A percentile compares a stretch with the other conserved stretches of the same genome.
Conservation (phyloP, 169 alveolate genomes). For the Plasmodium chabaudi region DNA sequence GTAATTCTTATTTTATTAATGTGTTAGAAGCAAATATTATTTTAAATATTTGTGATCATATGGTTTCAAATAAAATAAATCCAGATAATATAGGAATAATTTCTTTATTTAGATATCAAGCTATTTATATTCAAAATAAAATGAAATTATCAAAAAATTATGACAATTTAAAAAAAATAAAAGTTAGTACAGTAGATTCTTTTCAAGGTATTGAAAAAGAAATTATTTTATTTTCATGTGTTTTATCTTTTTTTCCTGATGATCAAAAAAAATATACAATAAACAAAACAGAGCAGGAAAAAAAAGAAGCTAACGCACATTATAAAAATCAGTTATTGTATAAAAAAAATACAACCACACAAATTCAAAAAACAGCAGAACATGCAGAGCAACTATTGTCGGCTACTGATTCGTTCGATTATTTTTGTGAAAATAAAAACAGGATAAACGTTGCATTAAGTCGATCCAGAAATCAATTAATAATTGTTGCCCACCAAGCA, state of each 20-base stretch:
- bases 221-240: constrained; percentile 54
- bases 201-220: constrained; percentile 75
- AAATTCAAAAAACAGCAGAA: not conserved
- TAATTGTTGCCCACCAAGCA: constrained; percentile 67
- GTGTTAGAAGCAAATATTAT: constrained; percentile 42
- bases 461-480: constrained; percentile 58
- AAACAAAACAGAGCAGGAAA: not conserved
- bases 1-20: constrained; percentile 14
- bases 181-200: constrained; percentile 74
- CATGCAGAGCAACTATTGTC: not conserved
- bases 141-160: constrained; percentile 15
- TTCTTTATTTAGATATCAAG: constrained; percentile 20
- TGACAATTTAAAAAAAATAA: constrained; percentile 13
- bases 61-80: constrained; percentile 30
- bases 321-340: too few species aligned
- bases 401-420: not conserved
- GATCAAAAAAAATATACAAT: not conserved
- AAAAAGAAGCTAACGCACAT: too few species aligned
- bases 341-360: not conserved
- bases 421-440: constrained; percentile 41
- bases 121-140: constrained; percentile 23
- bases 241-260: not conserved
- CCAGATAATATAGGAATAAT: constrained; percentile 47
- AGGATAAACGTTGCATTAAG: constrained; percentile 74
- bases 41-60: constrained; percentile 56